Conservation (phyloP, 306 rosid genomes). For the Clitoria ternatea region DNA sequence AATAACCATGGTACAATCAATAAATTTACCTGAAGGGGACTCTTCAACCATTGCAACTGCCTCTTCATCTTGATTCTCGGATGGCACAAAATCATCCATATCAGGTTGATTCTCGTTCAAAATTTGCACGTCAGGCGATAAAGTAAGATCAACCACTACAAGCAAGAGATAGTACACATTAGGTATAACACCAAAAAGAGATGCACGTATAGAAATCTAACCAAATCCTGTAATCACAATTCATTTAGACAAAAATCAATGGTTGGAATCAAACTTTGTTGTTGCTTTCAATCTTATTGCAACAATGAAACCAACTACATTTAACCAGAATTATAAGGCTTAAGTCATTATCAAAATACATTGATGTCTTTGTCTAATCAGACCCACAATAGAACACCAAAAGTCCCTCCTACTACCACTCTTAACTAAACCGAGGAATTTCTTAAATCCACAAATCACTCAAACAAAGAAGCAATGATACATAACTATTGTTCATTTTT, state of each 20-base stretch:
- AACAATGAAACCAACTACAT: neutral
- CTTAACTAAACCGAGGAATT: neutral
- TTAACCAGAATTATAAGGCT: neutral
- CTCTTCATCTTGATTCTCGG: constrained; percentile 71
- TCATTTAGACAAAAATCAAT: neutral
- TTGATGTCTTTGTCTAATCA: neutral
- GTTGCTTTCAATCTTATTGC: neutral
- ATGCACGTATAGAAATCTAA: neutral
- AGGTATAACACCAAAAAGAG: neutral
- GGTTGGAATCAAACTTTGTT: neutral
- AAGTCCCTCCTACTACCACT: neutral
- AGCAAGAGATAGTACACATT: neutral
- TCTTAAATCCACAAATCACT: neutral
- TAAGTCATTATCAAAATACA: neutral
- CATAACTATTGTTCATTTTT: neutral
- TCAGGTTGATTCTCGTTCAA: constrained; percentile 65
- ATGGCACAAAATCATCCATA: constrained; percentile 53
- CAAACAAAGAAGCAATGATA: neutral
- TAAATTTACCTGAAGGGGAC: constrained; percentile 70
- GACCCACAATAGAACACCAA: neutral
- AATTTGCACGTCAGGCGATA: constrained; percentile 63
- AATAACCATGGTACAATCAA: neutral
- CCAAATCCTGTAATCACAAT: neutral
- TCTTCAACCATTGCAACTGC: constrained; percentile 77
- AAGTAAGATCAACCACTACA: constrained; percentile 55